A percentile compares a stretch with the other conserved stretches of the same genome.
Conservation (phyloP, 2,329 filamentous ascomycete genomes). For the Penicillium sp. region DNA sequence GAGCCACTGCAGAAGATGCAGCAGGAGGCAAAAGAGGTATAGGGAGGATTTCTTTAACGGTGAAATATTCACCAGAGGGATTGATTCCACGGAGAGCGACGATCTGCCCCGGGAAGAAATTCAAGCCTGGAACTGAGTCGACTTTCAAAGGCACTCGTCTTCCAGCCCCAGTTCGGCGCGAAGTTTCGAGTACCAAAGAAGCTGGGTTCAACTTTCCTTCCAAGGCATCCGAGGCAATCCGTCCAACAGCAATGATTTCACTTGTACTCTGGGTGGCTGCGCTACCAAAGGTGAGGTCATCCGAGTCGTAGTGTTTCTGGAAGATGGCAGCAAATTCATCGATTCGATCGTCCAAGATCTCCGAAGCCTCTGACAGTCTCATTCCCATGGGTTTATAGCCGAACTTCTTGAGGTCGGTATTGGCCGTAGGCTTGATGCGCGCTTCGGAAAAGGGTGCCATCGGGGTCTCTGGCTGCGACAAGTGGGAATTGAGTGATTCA, state of each 20-base stretch:
- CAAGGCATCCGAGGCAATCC: conserved; percentile 80
- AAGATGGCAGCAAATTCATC: conserved; percentile 77
- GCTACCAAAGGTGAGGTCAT: conserved; percentile 79
- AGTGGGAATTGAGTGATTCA: conserved; percentile 75
- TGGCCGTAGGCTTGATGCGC: conserved; percentile 77
- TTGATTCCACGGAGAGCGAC: conserved; percentile 85
- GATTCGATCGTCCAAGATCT: conserved; percentile 91
- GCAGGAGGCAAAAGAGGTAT: conserved; percentile 70
- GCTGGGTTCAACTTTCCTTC: conserved; percentile 82
- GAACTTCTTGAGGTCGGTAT: conserved; percentile 85
- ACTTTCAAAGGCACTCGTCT: conserved; percentile 75
- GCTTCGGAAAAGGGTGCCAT: conserved; percentile 68
- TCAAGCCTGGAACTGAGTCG: conserved; percentile 62
- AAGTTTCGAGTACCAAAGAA: conserved; percentile 83
- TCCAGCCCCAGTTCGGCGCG: conserved; percentile 75
- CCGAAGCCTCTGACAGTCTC: conserved; percentile 87
- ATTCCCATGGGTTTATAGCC: conserved; percentile 89
- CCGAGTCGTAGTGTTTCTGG: conserved; percentile 68
- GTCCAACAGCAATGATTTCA: conserved; percentile 83
- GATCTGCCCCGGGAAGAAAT: conserved; percentile 92
- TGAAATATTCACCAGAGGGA: conserved; percentile 76
- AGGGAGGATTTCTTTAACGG: conserved; percentile 69
- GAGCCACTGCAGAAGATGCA: conserved; percentile 61
- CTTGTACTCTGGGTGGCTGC: conserved; percentile 78
- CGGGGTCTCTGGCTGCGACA: conserved; percentile 63